Conservation (phyloP, 192 early-diverging fungal genomes). For the Coemansia sp. region DNA sequence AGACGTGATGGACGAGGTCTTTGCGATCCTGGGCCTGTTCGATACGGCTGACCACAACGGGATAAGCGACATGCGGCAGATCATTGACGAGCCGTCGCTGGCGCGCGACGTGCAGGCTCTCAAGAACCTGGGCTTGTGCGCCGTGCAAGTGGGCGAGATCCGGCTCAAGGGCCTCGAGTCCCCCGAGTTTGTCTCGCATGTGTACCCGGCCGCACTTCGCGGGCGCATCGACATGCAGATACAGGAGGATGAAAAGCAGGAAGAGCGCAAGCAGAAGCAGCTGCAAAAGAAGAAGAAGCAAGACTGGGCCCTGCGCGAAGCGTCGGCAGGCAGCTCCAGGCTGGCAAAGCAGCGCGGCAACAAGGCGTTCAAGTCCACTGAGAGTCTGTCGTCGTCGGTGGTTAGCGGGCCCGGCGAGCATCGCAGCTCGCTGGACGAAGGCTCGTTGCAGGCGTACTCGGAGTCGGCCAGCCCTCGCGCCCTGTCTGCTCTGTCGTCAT, state of each 20-base stretch:
- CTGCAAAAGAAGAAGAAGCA: constrained; percentile 25
- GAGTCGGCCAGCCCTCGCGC: constrained; percentile 18
- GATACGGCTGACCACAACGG: constrained; percentile 46
- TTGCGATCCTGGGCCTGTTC: constrained; percentile 40
- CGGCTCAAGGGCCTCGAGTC: constrained; percentile 87
- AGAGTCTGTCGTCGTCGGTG: constrained; percentile 3
- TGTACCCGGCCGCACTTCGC: constrained; percentile 52
- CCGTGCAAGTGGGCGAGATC: constrained; percentile 72
- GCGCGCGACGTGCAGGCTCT: constrained; percentile 54
- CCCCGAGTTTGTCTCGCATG: constrained; percentile 71
- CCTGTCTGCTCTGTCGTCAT: constrained; percentile 25
- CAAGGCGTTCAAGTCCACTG: constrained; percentile 10
- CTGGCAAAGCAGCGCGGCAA: constrained; percentile 17
- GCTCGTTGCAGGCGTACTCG: constrained; percentile 12
- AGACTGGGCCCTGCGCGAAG: constrained; percentile 22
- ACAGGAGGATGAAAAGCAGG: constrained; percentile 26
- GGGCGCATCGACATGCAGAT: constrained; percentile 49
- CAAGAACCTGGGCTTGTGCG: constrained; percentile 61
- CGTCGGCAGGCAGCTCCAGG: constrained; percentile 3
- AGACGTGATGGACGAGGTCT: constrained; percentile 66
- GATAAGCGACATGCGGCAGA: constrained; percentile 48
- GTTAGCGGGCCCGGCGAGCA: constrained; percentile 9
- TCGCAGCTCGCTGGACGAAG: constrained; percentile 37
- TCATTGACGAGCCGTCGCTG: constrained; percentile 48
- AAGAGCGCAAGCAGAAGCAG: constrained; percentile 23